Percentiles rank a stretch among this genome's conserved stretches.
These are phyloP conservation scores for Tylopilus sp. DNA, from an alignment of 1,284 basidiomycete genomes.

Conservation along the genomic window DNA sequence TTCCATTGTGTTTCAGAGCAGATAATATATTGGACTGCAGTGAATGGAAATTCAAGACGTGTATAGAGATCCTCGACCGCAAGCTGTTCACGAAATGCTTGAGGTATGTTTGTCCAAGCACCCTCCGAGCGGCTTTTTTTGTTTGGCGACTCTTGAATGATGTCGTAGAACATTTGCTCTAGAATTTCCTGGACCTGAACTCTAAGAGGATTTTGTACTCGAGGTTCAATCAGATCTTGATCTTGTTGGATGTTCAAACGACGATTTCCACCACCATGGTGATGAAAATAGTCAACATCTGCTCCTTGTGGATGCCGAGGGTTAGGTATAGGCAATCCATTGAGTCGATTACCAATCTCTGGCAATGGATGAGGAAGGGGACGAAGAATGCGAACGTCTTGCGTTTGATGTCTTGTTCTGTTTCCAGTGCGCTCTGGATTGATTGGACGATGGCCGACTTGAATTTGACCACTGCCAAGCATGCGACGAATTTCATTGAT, in stretches of 20 bases:
- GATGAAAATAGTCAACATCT: slow-evolving; percentile 4
- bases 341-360: not conserved
- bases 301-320: not conserved
- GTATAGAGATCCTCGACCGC: not conserved
- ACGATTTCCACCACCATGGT: slow-evolving; percentile 5
- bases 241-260: not conserved
- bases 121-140: not conserved
- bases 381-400: not conserved
- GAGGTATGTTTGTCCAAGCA: slow-evolving; percentile 10
- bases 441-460: not conserved
- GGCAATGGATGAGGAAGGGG: not conserved
- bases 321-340: not conserved
- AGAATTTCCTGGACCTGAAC: not conserved
- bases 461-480: not conserved
- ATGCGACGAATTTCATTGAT: not conserved
- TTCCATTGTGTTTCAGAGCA: not conserved
- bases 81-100: fast-evolving
- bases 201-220: not conserved
- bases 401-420: not conserved
- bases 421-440: not conserved
- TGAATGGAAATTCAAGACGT: not conserved
- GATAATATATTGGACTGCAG: not conserved
- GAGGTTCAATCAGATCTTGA: not conserved
- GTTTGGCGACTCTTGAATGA: slow-evolving; percentile 10
- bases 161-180: slow-evolving; percentile 12